These are phyloP conservation scores for Mycena belliarum DNA, from an alignment of 768 basidiomycete genomes.

Conservation along the genomic window DNA sequence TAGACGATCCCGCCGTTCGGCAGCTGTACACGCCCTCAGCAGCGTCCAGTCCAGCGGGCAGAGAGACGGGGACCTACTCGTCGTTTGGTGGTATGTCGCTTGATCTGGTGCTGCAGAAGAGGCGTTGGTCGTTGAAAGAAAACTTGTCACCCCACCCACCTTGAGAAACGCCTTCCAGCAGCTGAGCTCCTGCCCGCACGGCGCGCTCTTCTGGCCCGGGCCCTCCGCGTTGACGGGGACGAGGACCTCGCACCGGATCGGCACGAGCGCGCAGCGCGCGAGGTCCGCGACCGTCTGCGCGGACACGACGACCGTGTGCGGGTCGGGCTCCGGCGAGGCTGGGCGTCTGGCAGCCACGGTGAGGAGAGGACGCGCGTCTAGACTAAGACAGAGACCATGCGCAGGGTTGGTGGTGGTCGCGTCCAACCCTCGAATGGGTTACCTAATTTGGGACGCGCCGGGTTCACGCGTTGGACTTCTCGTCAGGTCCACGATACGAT, in stretches of 20 bases:
- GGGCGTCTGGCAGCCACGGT: background rate
- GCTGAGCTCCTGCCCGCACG: conserved; percentile 5
- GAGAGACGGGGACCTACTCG: background rate
- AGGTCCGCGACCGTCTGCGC: conserved; percentile 10
- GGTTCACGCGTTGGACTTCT: too few species aligned
- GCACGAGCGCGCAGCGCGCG: conserved; percentile 3
- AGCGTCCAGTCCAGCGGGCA: too few species aligned
- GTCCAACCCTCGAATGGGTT: too few species aligned
- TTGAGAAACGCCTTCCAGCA: conserved; percentile 11
- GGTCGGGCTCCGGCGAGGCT: background rate
- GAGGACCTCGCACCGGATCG: conserved; percentile 9
- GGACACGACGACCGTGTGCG: background rate
- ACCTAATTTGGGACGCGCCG: too few species aligned
- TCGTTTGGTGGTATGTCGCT: conserved; percentile 3
- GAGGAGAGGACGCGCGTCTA: too few species aligned
- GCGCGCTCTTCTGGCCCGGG: too few species aligned
- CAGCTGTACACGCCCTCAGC: background rate
- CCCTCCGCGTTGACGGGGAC: background rate
- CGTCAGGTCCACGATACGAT: too few species aligned
- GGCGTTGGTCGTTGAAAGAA: too few species aligned
- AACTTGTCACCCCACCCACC: too few species aligned
- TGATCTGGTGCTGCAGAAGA: conserved; percentile 1
- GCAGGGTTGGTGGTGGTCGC: background rate
- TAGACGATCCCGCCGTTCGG: background rate
- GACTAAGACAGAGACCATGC: background rate